phyloP scores from a whole-genome alignment of 192 early-diverging fungal genomes.

The Backusella circina region DNA sequence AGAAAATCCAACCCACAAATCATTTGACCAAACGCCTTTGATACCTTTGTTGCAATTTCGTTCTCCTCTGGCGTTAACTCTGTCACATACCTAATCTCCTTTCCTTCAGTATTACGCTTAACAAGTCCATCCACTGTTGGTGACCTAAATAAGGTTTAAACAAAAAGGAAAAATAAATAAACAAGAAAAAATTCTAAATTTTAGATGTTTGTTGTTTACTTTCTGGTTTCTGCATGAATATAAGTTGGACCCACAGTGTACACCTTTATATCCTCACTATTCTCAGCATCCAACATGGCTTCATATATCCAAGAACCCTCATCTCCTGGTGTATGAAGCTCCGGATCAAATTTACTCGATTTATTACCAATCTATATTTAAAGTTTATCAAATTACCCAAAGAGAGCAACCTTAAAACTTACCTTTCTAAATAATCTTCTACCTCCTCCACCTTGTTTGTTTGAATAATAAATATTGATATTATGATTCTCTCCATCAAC shows the following conservation, averaged over 20 bases:
- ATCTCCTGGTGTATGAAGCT: constrained; percentile 59
- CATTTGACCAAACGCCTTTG: constrained; percentile 83
- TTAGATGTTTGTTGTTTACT: constrained; percentile 43
- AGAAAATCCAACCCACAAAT: constrained; percentile 96
- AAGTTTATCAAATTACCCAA: too few relatives aligned
- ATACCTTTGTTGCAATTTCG: constrained; percentile 70
- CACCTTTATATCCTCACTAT: constrained; percentile 96
- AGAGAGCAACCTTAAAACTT: background rate
- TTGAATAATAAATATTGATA: constrained; percentile 91
- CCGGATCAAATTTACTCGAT: constrained; percentile 83
- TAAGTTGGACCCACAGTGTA: constrained; percentile 91
- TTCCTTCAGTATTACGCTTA: constrained; percentile 93
- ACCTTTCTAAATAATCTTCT: constrained; percentile 79
- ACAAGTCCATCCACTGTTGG: constrained; percentile 96
- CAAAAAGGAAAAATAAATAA: background rate
- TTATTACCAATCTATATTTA: constrained; percentile 81
- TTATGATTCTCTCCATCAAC: constrained; percentile 97
- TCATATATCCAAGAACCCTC: constrained; percentile 93
- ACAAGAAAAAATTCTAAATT: background rate
- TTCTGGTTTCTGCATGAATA: constrained; percentile 94
- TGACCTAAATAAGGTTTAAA: constrained; percentile 40
- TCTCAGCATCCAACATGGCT: constrained; percentile 90
- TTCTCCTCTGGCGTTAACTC: constrained; percentile 76
- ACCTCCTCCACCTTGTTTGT: constrained; percentile 76
- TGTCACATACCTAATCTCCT: constrained; percentile 93